Conservation (phyloP, 805 yeast species). For the Candida pseudofarinosa region DNA sequence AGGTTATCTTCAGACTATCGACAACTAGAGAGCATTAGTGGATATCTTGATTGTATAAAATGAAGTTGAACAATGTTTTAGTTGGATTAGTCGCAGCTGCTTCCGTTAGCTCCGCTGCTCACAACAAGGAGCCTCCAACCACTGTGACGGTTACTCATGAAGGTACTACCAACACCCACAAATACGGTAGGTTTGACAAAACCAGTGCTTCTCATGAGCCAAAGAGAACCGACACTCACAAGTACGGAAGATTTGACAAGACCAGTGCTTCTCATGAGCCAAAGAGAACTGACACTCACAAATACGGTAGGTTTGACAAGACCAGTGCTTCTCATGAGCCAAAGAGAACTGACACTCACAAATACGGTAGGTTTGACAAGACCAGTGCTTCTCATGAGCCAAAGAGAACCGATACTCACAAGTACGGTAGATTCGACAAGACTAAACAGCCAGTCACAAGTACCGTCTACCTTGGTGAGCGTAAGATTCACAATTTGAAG, state of each 20-base stretch:
- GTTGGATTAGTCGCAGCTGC: constrained; percentile 38
- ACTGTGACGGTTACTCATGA: constrained; percentile 31
- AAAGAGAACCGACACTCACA: constrained; percentile 41
- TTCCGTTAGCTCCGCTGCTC: constrained; percentile 19
- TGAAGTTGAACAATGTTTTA: constrained; percentile 43
- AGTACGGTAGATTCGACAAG: constrained; percentile 54
- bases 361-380: constrained; percentile 32
- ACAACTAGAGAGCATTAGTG: neutral
- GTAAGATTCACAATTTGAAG: neutral
- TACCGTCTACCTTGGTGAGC: neutral
- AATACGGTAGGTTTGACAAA: constrained; percentile 54
- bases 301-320: constrained; percentile 29
- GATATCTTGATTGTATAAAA: constrained; percentile 9
- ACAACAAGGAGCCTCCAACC: constrained; percentile 13
- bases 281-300: constrained; percentile 21
- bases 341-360: constrained; percentile 30
- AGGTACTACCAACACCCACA: constrained; percentile 44
- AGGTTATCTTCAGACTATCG: neutral
- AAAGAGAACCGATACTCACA: constrained; percentile 38
- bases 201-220: constrained; percentile 26
- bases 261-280: constrained; percentile 20
- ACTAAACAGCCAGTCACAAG: constrained; percentile 16
- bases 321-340: constrained; percentile 31
- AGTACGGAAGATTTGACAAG: constrained; percentile 53
- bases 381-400: constrained; percentile 24